Base-by-base conservation (phyloP, 208 protist genomes). In the Zelonia costaricensis region DNA sequence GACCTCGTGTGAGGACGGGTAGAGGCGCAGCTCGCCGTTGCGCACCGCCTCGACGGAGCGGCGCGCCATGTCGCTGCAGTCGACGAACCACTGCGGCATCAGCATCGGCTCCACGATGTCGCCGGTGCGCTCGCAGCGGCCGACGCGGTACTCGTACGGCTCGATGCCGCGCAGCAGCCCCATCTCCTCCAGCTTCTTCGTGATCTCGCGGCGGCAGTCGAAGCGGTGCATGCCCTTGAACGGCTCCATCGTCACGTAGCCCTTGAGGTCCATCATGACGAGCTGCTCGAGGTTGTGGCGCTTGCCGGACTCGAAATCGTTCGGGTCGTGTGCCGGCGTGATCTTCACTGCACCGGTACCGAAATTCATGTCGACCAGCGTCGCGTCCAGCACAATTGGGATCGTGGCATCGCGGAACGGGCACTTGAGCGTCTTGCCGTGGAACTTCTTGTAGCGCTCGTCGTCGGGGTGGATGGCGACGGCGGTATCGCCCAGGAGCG, bases 291-390 rank as follows among this genome's bases (percentile, higher is more conserved):
- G 90, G 31, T 97, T 92, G 89, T 99, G 97, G 47, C 98, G 87
- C 47, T 91, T 51, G 47, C 98, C 99, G 55, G 86, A 86, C 74
- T 98, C 97, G 77, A 98, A 99, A 92, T 99, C 99, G 85, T 99
- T 99, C 23, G 84, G 93, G 87, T 99, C 99, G 76, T 99, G 99
- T n/a, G 98, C 97, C 16, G 99, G 99, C 18, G 99, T 99, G 46
- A 99, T 93, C 74, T 98, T 98, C 15, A 98, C 94, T 10, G 91
- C 94, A 77, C 98, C 98, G 42, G 98, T 99, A 39, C 98, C 99
- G 78, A 99, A 99, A 28, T 77, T 90, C 78, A 97, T 95, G 65
- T 99, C 98, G 13, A 99, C 99, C 4, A 99, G 76, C 15, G 89
- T 83, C 16, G 70, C 63, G 77, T 99, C 99, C 39, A 85, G 58